These are phyloP conservation scores for Pseudozyma sp. DNA, from an alignment of 1,284 basidiomycete species.

Conservation along the genomic window DNA sequence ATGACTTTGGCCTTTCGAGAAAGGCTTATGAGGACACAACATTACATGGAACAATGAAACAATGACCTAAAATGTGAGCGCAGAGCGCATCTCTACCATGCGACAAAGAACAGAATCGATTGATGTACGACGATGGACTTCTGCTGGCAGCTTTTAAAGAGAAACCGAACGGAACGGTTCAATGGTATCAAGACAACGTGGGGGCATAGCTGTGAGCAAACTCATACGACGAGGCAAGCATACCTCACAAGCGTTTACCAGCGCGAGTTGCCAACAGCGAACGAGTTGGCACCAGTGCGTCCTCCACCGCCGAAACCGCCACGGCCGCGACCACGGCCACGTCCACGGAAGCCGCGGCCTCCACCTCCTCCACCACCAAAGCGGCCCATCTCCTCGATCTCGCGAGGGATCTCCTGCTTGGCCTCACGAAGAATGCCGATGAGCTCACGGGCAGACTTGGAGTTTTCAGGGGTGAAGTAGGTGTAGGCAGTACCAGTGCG, in stretches of 20 bases:
- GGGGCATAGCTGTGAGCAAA: background rate
- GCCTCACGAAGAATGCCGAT: constrained; percentile 89
- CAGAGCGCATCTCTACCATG: constrained; percentile 4
- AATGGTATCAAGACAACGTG: background rate
- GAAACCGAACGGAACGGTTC: background rate
- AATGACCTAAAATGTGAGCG: constrained; percentile 3
- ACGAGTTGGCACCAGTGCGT: constrained; percentile 63
- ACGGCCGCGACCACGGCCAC: constrained; percentile 58
- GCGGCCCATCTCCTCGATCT: constrained; percentile 91
- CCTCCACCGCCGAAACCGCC: constrained; percentile 51
- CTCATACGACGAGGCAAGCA: background rate
- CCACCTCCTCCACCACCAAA: constrained; percentile 73
- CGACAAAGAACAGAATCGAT: background rate
- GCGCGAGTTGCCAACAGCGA: constrained; percentile 54
- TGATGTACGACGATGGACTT: background rate
- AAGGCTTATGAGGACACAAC: constrained; percentile 13
- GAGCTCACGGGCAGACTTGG: constrained; percentile 91
- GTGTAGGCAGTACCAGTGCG: constrained; percentile 89
- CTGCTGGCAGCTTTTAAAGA: background rate
- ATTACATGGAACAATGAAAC: constrained; percentile 9
- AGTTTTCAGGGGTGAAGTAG: constrained; percentile 87
- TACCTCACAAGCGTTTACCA: constrained; percentile 39
- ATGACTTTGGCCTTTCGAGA: constrained; percentile 2
- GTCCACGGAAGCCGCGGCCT: constrained; percentile 52
- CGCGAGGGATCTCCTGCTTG: constrained; percentile 86